A percentile compares a stretch with the other conserved stretches of the same genome.
Conservation (phyloP, 805 yeast species). For the Ogataea zsoltii region DNA sequence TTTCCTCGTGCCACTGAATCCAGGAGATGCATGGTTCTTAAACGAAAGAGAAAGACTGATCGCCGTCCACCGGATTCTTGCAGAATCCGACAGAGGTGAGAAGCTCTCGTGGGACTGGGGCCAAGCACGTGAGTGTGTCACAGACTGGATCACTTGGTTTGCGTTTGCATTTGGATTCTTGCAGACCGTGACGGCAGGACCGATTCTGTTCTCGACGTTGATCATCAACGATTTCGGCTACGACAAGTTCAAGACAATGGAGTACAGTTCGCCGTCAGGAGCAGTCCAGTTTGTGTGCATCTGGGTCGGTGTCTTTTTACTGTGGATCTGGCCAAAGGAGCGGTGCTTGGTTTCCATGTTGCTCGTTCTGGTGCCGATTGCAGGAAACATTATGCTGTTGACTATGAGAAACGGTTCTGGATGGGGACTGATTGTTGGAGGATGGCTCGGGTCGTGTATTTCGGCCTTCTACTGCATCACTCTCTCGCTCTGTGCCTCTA, state of each 20-base stretch:
- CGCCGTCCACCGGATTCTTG: constrained; percentile 10
- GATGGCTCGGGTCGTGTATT: constrained; percentile 25
- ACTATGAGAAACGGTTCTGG: constrained; percentile 17
- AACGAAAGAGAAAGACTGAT: constrained; percentile 38
- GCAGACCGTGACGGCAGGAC: constrained; percentile 45
- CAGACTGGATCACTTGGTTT: constrained; percentile 54
- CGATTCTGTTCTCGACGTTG: constrained; percentile 36
- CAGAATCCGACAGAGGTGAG: constrained; percentile 39
- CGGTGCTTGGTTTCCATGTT: constrained; percentile 21
- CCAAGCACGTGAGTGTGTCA: constrained; percentile 55
- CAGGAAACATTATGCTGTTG: constrained; percentile 24
- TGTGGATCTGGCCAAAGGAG: constrained; percentile 24
- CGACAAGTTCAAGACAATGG: constrained; percentile 24
- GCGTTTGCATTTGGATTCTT: constrained; percentile 44
- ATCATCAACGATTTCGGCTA: constrained; percentile 37
- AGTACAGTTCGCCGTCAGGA: constrained; percentile 33
- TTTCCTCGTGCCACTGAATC: constrained; percentile 39
- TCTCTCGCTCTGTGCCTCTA: constrained; percentile 27
- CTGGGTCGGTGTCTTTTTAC: constrained; percentile 26
- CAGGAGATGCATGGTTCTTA: constrained; percentile 45
- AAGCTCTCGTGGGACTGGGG: constrained; percentile 51
- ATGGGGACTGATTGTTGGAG: constrained; percentile 24
- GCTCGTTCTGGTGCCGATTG: constrained; percentile 25
- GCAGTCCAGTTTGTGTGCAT: constrained; percentile 30
- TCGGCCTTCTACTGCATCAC: constrained; percentile 20